Base-by-base conservation (phyloP, 176 grass and related monocot species). In the Hsuehochloa calcarea region DNA sequence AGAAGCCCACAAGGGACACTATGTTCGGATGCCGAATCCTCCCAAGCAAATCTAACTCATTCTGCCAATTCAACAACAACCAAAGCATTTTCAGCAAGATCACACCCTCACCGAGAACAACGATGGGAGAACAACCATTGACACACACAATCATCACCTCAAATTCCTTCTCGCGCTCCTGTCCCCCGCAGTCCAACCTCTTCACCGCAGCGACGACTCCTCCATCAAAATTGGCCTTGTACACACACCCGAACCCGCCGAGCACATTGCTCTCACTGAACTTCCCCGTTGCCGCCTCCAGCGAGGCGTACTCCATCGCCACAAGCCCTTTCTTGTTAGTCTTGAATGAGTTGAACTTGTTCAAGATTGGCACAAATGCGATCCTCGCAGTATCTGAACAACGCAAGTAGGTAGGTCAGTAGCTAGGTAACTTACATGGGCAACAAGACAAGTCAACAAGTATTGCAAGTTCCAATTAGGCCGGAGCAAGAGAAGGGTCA, bases 1-100 rank as follows among this genome's bases (percentile, higher is more conserved):
- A 99, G 84, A 94, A 99, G 45, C 97, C 93, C 88, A 94, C 65
- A 84, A 94, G 90, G 77, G 93, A 85, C 56, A 96, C 79, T 75
- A 99, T 96, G 74, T 99, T 99, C 2, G 85, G 90, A 96, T 99
- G 93, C 26, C 29, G 88, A 91, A 99, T 99, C 82, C 82, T 96
- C 79, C 87, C 84, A 13, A 99, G 93, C 40, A 96, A 94, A 87
- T 94, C 92, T 64, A 95, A 65, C 68, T 99, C 97, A 74, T 94
- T 96, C 97, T 99, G 86, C 26, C 44, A 84, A 78, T 88, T 51
- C 39, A 85, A 80, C 61, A 27, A 43, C 8, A 29, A 82, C n/a
- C 74, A 68, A 74, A 39, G 12, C 40, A 85, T 41, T 49, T 43
- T 70, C 35, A 51, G 72, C 41, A 65, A 78, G 31, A 82, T 6